Conservation (phyloP, 345 rosid species). For the Salix caprea region DNA sequence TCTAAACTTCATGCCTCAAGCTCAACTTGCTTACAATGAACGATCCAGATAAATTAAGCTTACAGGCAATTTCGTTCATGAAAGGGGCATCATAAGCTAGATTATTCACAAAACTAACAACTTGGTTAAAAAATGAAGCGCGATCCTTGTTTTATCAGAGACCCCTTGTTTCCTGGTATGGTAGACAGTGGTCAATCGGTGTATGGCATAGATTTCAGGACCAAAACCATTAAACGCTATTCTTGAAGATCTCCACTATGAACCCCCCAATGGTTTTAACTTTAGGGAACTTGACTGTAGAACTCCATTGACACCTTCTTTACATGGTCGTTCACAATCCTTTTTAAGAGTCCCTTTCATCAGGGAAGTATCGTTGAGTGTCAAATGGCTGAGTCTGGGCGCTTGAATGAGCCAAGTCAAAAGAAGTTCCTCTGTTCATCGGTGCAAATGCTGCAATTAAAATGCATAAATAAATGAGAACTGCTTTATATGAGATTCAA, state of each 20-base stretch:
- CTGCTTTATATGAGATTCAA: background rate
- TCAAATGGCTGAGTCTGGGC: slow-evolving; percentile 50
- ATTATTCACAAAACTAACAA: background rate
- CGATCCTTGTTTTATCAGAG: too few relatives aligned
- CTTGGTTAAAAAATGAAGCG: background rate
- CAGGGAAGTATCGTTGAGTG: slow-evolving; percentile 21
- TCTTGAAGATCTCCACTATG: background rate
- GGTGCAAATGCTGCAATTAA: slow-evolving; percentile 77
- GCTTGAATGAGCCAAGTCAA: slow-evolving; percentile 23
- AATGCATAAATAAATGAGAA: slow-evolving; percentile 12
- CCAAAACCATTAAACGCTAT: background rate
- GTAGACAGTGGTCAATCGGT: background rate
- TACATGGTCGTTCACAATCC: background rate
- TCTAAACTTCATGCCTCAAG: too few relatives aligned
- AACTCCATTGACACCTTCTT: too few relatives aligned
- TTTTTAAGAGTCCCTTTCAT: slow-evolving; percentile 6
- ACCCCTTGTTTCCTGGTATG: background rate
- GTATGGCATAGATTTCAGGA: background rate
- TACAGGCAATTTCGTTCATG: background rate
- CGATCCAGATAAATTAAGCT: background rate
- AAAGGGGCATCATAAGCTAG: background rate
- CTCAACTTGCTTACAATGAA: background rate
- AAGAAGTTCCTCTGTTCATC: slow-evolving; percentile 41
- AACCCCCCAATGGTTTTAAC: too few relatives aligned
- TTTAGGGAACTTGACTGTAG: background rate